These are phyloP conservation scores for Exidia glandulosa DNA, from an alignment of 768 basidiomycete species.

Conservation along the genomic window DNA sequence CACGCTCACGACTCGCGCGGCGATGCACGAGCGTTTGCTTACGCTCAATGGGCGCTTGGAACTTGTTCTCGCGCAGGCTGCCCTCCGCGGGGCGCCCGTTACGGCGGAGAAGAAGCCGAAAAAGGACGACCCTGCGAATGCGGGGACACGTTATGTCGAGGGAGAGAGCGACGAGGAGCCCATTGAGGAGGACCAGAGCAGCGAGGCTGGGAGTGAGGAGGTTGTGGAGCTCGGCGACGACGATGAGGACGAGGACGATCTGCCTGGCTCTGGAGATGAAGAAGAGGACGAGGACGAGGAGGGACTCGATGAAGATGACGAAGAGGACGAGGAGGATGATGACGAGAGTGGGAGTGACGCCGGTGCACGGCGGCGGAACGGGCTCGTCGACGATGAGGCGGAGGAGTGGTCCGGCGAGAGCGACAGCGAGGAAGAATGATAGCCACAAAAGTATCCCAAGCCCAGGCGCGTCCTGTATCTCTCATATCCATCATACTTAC, in stretches of 20 bases:
- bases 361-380: slow-evolving; percentile 5
- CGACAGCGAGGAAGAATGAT: slow-evolving; percentile 11
- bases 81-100: slow-evolving; percentile 61
- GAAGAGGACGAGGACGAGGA: slow-evolving; percentile 39
- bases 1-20: slow-evolving; percentile 65
- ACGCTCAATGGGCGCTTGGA: slow-evolving; percentile 84
- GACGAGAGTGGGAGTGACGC: slow-evolving; percentile 23
- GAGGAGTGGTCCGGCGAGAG: slow-evolving; percentile 16
- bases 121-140: slow-evolving; percentile 23
- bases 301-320: slow-evolving; percentile 30
- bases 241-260: slow-evolving; percentile 48
- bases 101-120: slow-evolving; percentile 28
- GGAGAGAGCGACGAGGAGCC: slow-evolving; percentile 56
- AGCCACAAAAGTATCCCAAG: not conserved
- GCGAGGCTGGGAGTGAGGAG: slow-evolving; percentile 62
- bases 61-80: slow-evolving; percentile 88
- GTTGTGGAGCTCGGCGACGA: slow-evolving; percentile 19
- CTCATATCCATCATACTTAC: not conserved
- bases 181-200: slow-evolving; percentile 44
- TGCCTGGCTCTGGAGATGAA: slow-evolving; percentile 51
- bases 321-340: slow-evolving; percentile 30
- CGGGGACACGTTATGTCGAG: slow-evolving; percentile 53
- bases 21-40: slow-evolving; percentile 74
- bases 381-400: slow-evolving; percentile 21
- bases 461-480: not conserved